phyloP scores from a whole-genome alignment of 176 grass and related monocot species.

The Carex pumila region DNA sequence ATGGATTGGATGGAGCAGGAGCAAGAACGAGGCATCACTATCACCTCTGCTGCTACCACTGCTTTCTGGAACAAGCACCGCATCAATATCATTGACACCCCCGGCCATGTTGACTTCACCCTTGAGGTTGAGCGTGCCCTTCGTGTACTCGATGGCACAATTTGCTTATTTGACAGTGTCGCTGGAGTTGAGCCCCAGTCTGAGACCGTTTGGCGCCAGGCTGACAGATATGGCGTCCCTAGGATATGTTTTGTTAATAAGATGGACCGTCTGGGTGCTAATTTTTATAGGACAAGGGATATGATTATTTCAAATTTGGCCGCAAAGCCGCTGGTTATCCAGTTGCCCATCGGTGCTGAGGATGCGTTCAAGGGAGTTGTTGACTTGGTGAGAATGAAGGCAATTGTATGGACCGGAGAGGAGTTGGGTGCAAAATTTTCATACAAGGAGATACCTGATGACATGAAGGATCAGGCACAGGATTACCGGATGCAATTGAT shows the following conservation, averaged over 20 bases:
- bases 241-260: slow-evolving; percentile 98
- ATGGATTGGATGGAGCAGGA: slow-evolving; percentile 99
- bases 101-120: slow-evolving; percentile 96
- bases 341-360: slow-evolving; percentile 92
- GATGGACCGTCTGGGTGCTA: slow-evolving; percentile 94
- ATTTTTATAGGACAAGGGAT: slow-evolving; percentile 93
- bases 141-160: slow-evolving; percentile 88
- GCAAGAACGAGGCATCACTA: slow-evolving; percentile 94
- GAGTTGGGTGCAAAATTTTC: slow-evolving; percentile 85
- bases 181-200: slow-evolving; percentile 97
- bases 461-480: slow-evolving; percentile 67
- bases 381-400: slow-evolving; percentile 91
- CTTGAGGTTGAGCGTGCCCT: slow-evolving; percentile 97
- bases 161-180: slow-evolving; percentile 97
- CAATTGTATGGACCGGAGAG: slow-evolving; percentile 86
- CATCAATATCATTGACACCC: slow-evolving; percentile 97
- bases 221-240: slow-evolving; percentile 93
- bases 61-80: slow-evolving; percentile 96
- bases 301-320: slow-evolving; percentile 96
- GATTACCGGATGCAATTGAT: slow-evolving; percentile 72
- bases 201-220: slow-evolving; percentile 98
- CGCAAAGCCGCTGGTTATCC: slow-evolving; percentile 89
- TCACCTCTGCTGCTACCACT: slow-evolving; percentile 96
- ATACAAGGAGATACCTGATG: slow-evolving; percentile 75
- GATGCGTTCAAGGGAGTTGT: slow-evolving; percentile 88